Evolutionary conservation across 129 eudicot genomes (phyloP), one percentile per base, ranked within the genome.

Genomic region (Artemisia tridentata): DNA sequence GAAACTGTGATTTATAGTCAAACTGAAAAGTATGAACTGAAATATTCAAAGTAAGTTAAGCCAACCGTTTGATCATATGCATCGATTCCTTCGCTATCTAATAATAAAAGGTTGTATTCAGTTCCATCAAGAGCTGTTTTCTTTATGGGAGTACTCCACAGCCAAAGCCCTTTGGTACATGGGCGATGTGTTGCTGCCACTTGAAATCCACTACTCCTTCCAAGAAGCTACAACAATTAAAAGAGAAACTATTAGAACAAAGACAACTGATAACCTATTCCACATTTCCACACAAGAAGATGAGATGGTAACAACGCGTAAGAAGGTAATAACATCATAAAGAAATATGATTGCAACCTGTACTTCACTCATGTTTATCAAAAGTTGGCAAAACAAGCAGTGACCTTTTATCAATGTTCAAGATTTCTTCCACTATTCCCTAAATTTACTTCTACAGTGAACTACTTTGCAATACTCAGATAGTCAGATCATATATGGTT

Each of bases 41-140:
- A 38, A 7, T 8, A 7, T 38, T 38, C 45, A 38, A 38, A 38
- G 45, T 38, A 38, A 38, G 45, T 38, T 7, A 82, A 73, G 49
- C 89, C 78, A 61, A 90, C 99, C 86, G 99, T 95, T 84, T 95
- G 99, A 84, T 95, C 99, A 67, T 90, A 95, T 47, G 99, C 97
- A 86, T 95, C 99, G 77, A 95, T 95, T 73, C 99, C 99, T 86
- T 95, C 99, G 12, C 89, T 85, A 63, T 95, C 99, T 80, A 95
- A 70, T n/a, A 95, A 89, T 72, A 95, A 65, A 55, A 95, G 96
- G 75, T 72, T 95, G 91, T 85, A 90, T 46, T 82, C 99, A 18
- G 97, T 88, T 75, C 96, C 99, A 86, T 88, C 99, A 61, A 95
- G 96, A 55, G 99, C 96, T 61, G 91, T 90, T 78, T 91, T 90